These are phyloP conservation scores for Entomortierella lignicola DNA, from an alignment of 192 early-diverging fungal genomes.

Conservation along the genomic window DNA sequence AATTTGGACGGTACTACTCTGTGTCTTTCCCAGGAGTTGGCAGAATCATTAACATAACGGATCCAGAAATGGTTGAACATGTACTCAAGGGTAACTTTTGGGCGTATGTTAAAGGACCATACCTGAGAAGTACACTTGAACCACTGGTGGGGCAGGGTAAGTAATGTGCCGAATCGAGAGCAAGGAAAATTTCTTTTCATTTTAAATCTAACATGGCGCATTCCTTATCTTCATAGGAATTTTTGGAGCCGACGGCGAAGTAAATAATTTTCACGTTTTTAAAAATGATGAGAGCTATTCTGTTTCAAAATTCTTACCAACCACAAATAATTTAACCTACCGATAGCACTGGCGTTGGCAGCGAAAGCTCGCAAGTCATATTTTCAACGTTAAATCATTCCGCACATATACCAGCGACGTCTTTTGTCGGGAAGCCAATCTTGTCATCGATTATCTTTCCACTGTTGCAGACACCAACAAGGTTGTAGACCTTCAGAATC, in stretches of 20 bases:
- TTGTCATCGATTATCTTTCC: slow-evolving; percentile 26
- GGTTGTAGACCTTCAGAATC: slow-evolving; percentile 18
- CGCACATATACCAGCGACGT: slow-evolving; percentile 31
- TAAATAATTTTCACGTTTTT: not conserved
- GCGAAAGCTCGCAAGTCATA: slow-evolving; percentile 27
- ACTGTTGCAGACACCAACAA: slow-evolving; percentile 11
- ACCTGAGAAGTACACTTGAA: slow-evolving; percentile 1
- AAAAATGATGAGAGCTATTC: too few species aligned
- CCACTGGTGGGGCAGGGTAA: slow-evolving; percentile 28
- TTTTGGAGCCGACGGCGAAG: slow-evolving; percentile 44
- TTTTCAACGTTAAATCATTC: slow-evolving; percentile 32
- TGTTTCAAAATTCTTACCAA: too few species aligned
- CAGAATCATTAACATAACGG: slow-evolving; percentile 17
- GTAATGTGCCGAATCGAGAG: too few species aligned
- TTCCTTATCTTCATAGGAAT: slow-evolving; percentile 9
- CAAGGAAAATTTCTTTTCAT: too few species aligned
- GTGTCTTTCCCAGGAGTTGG: slow-evolving; percentile 23
- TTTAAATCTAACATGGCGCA: too few species aligned
- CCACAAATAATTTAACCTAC: too few species aligned
- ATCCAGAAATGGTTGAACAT: slow-evolving; percentile 32
- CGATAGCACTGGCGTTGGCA: slow-evolving; percentile 41
- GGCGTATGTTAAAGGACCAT: slow-evolving; percentile 32
- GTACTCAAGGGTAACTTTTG: slow-evolving; percentile 35
- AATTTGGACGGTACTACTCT: slow-evolving; percentile 22
- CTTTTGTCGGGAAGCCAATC: slow-evolving; percentile 28